Conservation (phyloP, 495 filamentous ascomycete genomes). For the Penicillium coprophilum region DNA sequence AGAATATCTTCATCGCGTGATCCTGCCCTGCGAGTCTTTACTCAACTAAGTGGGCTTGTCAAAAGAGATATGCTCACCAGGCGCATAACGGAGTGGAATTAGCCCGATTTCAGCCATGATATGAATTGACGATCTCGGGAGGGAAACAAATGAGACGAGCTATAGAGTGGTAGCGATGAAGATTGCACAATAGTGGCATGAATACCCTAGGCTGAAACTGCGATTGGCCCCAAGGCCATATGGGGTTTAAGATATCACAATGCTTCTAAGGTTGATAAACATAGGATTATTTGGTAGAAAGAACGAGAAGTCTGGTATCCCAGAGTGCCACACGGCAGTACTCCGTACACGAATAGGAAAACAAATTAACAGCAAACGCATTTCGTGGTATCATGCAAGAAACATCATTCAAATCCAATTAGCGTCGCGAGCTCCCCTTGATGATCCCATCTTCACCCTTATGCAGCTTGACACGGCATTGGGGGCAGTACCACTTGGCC, state of each 20-base stretch:
- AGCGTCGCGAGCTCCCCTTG: slow-evolving; percentile 36
- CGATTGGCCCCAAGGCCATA: too few species aligned
- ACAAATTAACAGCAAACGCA: slow-evolving; percentile 14
- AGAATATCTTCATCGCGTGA: too few species aligned
- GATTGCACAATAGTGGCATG: too few species aligned
- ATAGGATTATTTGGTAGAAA: neutral
- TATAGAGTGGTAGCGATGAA: too few species aligned
- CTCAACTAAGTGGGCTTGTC: too few species aligned
- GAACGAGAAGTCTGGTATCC: neutral
- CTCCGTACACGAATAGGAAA: neutral
- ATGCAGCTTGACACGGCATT: slow-evolving; percentile 69
- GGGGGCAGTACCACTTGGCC: slow-evolving; percentile 94
- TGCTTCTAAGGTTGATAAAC: neutral
- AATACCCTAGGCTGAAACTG: too few species aligned
- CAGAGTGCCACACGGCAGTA: neutral
- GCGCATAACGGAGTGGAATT: too few species aligned
- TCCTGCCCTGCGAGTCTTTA: too few species aligned
- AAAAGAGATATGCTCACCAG: too few species aligned
- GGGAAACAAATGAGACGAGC: too few species aligned
- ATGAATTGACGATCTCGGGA: too few species aligned
- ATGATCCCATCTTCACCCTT: slow-evolving; percentile 49
- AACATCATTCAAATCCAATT: slow-evolving; percentile 16
- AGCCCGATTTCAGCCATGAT: too few species aligned
- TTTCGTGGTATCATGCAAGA: slow-evolving; percentile 37
- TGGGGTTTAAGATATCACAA: neutral